These are phyloP conservation scores for Caloboletus inedulis DNA, from an alignment of 1,284 basidiomycete genomes.

Conservation along the genomic window DNA sequence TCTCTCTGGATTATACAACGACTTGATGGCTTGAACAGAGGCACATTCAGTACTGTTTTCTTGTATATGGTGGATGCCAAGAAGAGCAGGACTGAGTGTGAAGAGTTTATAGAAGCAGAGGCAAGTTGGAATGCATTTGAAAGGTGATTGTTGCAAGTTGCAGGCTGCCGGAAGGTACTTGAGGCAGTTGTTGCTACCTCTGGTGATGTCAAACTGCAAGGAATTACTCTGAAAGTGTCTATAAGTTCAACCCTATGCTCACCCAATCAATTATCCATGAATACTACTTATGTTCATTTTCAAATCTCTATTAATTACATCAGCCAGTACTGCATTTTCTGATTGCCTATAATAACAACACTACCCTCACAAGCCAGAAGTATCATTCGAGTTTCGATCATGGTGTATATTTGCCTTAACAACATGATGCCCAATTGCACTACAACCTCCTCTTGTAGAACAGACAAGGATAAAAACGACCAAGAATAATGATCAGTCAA, in stretches of 20 bases:
- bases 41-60: conserved; percentile 59
- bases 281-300: neutral
- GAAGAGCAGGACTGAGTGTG: conserved; percentile 67
- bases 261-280: neutral
- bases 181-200: neutral
- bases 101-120: conserved; percentile 60
- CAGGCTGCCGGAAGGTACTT: neutral
- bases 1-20: neutral
- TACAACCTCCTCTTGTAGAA: neutral
- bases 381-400: neutral
- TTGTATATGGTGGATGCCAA: conserved; percentile 68
- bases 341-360: neutral
- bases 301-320: neutral
- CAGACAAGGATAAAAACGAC: neutral
- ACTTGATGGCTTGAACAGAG: conserved; percentile 37
- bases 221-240: neutral
- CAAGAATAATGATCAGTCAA: neutral
- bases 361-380: neutral
- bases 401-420: neutral
- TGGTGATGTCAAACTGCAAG: neutral
- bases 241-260: neutral
- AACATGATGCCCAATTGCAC: neutral
- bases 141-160: neutral
- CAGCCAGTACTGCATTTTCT: neutral
- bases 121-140: conserved; percentile 48